Conservation (phyloP, 257 asterid genomes). For the Coffea canephora region DNA sequence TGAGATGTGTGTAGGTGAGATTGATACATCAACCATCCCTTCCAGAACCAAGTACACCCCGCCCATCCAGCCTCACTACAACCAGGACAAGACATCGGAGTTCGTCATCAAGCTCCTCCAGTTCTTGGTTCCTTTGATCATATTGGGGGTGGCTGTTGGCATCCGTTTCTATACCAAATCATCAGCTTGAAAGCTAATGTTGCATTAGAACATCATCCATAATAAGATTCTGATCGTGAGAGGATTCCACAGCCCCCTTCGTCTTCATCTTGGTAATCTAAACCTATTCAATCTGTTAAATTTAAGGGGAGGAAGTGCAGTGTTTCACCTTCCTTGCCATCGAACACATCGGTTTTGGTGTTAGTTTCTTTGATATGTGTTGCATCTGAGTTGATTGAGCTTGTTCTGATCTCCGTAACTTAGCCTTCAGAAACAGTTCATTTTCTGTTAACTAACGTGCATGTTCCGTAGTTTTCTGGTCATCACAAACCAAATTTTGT, state of each 20-base stretch:
- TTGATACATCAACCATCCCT: conserved; percentile 53
- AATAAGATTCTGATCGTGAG: conserved; percentile 4
- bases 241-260: neutral
- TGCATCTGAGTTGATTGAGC: neutral
- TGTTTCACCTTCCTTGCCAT: neutral
- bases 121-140: conserved; percentile 69
- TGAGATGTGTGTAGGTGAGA: conserved; percentile 60
- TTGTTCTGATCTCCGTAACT: neutral
- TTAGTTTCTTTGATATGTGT: neutral
- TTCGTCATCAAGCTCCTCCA: conserved; percentile 74
- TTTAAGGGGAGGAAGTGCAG: neutral
- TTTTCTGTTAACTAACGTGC: neutral
- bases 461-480: neutral
- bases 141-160: conserved; percentile 67
- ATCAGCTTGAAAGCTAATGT: conserved; percentile 37
- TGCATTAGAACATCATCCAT: conserved; percentile 2
- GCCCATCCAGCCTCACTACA: conserved; percentile 54
- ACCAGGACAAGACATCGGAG: conserved; percentile 60
- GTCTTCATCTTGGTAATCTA: neutral
- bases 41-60: conserved; percentile 46
- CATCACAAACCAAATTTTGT: neutral
- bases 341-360: neutral
- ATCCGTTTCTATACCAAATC: conserved; percentile 73
- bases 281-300: neutral
- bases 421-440: neutral